phyloP scores from a whole-genome alignment of 1,139 yeast species.

The Diutina scorzettiae region DNA sequence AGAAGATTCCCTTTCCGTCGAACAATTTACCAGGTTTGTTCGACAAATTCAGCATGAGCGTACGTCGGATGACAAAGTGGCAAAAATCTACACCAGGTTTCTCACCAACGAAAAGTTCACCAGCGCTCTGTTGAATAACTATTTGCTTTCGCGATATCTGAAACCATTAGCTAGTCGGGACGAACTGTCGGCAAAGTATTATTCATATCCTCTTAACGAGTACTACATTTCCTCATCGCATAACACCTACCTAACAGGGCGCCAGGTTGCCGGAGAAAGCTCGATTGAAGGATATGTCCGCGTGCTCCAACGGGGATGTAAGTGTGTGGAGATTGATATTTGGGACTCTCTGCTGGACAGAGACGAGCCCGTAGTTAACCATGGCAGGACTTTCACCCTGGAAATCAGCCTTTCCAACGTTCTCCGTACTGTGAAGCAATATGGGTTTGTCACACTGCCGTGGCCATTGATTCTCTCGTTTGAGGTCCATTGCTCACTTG shows the following conservation, averaged over 20 bases:
- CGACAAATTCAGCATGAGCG: slow-evolving; percentile 39
- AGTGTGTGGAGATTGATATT: slow-evolving; percentile 86
- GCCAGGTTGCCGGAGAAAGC: slow-evolving; percentile 87
- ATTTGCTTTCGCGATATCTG: slow-evolving; percentile 36
- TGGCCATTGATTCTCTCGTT: slow-evolving; percentile 80
- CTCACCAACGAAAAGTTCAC: slow-evolving; percentile 21
- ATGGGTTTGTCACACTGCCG: slow-evolving; percentile 77
- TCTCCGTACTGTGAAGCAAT: slow-evolving; percentile 58
- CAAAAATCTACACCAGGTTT: background rate
- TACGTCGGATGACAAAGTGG: slow-evolving; percentile 10
- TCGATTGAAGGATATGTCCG: slow-evolving; percentile 87
- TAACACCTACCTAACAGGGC: slow-evolving; percentile 80
- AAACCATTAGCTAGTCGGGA: slow-evolving; percentile 16
- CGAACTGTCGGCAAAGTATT: slow-evolving; percentile 27
- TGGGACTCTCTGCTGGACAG: slow-evolving; percentile 65
- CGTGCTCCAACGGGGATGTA: slow-evolving; percentile 81
- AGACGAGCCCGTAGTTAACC: slow-evolving; percentile 73
- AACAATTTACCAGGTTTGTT: slow-evolving; percentile 36
- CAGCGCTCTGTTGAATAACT: slow-evolving; percentile 38
- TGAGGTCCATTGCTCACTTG: slow-evolving; percentile 65
- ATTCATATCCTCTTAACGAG: slow-evolving; percentile 63
- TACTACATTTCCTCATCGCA: slow-evolving; percentile 90
- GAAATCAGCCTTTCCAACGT: slow-evolving; percentile 63
- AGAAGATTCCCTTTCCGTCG: slow-evolving; percentile 25
- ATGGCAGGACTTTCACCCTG: slow-evolving; percentile 74